Base-by-base conservation (phyloP, 805 yeast genomes). In the Suhomyces tanzawaensis region DNA sequence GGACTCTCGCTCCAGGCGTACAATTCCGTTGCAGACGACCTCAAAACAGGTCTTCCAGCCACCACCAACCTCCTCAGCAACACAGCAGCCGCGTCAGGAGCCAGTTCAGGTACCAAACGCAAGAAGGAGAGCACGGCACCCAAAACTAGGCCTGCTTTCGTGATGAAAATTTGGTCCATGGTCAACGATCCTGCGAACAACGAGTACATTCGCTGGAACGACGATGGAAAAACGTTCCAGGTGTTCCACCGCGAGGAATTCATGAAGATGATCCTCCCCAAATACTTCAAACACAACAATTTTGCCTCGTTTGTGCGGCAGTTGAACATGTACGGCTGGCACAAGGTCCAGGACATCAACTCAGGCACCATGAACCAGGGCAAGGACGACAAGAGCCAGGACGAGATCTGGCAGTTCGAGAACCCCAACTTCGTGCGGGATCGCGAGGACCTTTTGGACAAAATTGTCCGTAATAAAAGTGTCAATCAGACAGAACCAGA, bases 251-350 rank as follows among this genome's bases (percentile, higher is more conserved):
- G 95, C 36, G 98, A 91, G 49, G 72, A 68, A 22, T 91, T 93
- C 54, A 93, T 89, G 74, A 85, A 82, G 51, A 69, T 74, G 42
- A 82, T 93, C 19, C 65, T 93, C 45, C 99, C 99, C 4, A 81
- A 82, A 54, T 93, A 88, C 65, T 93, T 90, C 72, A 93, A 93
- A 60, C 99, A 93, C 64, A 83, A 86, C 44, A 91, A 93, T 58
- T 90, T 93, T 64, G 95, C 98, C 15, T 82, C 93, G 22, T 93
- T 93, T 72, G 98, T 93, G 12, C 79, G 99, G 45, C 99, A 91
- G 58, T 72, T 91, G 53, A 91, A 91, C 64, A 91, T 93, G 99
- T 93, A 93, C 58, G 99, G 99, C 8, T 93, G 97, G 96, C 98
- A 90, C 67, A 93, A 93, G 63, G 93, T 93, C 3, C 99, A 93